Evolutionary conservation across 148 eudicot species (phyloP).

Genomic region (Tetragonia tetragonoides): DNA sequence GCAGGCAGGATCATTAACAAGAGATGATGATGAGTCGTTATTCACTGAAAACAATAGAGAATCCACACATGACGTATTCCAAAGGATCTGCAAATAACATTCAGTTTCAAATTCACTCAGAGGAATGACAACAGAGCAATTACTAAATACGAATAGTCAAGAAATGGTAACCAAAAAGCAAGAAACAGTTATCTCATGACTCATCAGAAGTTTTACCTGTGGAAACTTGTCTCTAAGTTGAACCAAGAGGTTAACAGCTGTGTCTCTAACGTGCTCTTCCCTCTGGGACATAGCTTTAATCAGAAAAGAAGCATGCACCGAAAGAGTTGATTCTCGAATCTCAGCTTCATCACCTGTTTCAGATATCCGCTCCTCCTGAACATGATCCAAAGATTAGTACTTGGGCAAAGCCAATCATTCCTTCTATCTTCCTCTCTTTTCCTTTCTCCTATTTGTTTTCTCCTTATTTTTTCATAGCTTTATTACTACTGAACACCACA

Average conservation of each 20-base stretch:
- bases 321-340: conserved; percentile 65
- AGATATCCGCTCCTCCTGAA: conserved; percentile 69
- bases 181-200: not conserved
- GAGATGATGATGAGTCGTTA: conserved; percentile 70
- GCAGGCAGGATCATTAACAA: conserved; percentile 94
- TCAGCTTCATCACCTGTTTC: conserved; percentile 80
- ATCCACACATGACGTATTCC: conserved; percentile 91
- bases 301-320: conserved; percentile 84
- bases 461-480: too few species aligned
- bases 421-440: not conserved
- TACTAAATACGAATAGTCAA: not conserved
- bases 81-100: conserved; percentile 69
- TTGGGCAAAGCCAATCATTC: not conserved
- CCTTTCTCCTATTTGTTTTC: not conserved
- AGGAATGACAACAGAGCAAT: conserved; percentile 2
- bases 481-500: not conserved
- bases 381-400: not conserved
- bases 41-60: conserved; percentile 74
- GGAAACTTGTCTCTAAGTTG: conserved; percentile 89
- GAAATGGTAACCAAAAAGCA: not conserved
- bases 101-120: conserved; percentile 1
- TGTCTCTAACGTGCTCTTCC: conserved; percentile 91
- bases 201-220: conserved; percentile 51
- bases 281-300: conserved; percentile 88
- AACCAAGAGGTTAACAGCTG: conserved; percentile 71